phyloP scores from a whole-genome alignment of 78 protist genomes.

The Diacronema lutheri region DNA sequence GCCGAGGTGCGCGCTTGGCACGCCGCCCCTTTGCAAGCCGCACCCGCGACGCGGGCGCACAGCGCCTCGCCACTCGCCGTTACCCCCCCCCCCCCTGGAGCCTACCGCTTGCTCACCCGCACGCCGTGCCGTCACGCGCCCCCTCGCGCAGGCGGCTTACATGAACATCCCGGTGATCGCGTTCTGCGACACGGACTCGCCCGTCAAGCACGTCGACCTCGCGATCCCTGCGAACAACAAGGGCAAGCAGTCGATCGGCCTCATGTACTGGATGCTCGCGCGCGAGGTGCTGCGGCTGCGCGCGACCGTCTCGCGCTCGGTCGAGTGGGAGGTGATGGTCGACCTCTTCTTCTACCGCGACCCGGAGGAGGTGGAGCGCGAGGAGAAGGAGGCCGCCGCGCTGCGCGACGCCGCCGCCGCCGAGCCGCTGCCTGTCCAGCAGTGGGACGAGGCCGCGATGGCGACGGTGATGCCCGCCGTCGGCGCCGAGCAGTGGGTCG shows the following conservation, averaged over 20 bases:
- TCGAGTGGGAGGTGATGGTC: conserved; percentile 93
- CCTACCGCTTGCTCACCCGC: too few species aligned
- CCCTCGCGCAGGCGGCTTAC: conserved; percentile 85
- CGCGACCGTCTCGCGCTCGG: conserved; percentile 81
- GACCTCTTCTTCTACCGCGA: conserved; percentile 95
- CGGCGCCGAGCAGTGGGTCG: too few species aligned
- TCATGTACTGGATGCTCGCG: conserved; percentile 98
- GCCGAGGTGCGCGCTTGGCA: neutral
- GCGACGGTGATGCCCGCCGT: too few species aligned
- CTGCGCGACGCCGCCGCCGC: conserved; percentile 13
- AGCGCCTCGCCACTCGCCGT: too few species aligned
- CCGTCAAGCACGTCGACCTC: conserved; percentile 87
- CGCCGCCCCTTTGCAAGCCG: too few species aligned
- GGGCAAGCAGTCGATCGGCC: conserved; percentile 85
- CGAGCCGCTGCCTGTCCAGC: too few species aligned
- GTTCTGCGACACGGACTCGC: conserved; percentile 96
- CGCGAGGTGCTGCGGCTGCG: conserved; percentile 99
- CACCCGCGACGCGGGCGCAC: too few species aligned
- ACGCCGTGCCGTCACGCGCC: too few species aligned
- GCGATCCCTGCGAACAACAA: conserved; percentile 99
- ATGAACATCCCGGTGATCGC: conserved; percentile 98
- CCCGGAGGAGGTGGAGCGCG: conserved; percentile 73
- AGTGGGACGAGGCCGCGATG: too few species aligned
- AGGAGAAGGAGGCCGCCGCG: conserved; percentile 1
- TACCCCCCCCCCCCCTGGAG: too few species aligned